Evolutionary conservation across 2,329 filamentous ascomycete species (phyloP), one percentile per base, ranked within the genome.

Genomic region (Mycogone perniciosa): DNA sequence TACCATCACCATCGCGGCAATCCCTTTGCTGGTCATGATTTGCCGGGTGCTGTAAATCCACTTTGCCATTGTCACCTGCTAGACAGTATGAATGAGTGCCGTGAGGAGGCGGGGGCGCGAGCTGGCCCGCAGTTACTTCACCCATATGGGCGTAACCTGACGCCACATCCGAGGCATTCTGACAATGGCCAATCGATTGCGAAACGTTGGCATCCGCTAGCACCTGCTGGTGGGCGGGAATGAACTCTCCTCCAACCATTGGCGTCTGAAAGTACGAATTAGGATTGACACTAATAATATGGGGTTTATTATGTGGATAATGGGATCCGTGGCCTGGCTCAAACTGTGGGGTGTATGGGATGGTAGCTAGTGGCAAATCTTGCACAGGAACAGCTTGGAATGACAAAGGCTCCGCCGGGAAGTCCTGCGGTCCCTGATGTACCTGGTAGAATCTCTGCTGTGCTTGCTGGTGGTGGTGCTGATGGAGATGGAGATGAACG

Each of bases 171-270:
- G 13, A 7, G 9, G 5, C 5, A 39, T 13, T n/a, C 10, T 38
- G 11, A 20, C 8, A 7, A 35, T 39, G 40, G n/a, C 11, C 10
- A 9, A 44, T 27, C 5, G 44, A n/a, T 13, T 48, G 50, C 5
- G 13, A n/a, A 5, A 35, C 20, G 4, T 46, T 13, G 13, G 35
- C 35, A 46, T 42, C 7, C 7, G n/a, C 13, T 11, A 8, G 27
- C 1, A 43, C 31, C 26, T 46, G 51, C 6, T 13, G 43, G 30
- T 38, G 40, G 29, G 7, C 13, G 7, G 48, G 48, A 10, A 30
- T 6, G 26, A 31, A 31, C 9, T 30, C 20, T 38, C 51, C 51
- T 42, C 51, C 46, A 30, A 42, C 46, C 51, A 53, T 50, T 29
- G 31, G 31, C 8, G 11, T 6, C 5, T 31, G 33, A 9, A 7